Base-by-base conservation (phyloP, 1,139 yeast genomes). In the Pichia cactophila region DNA sequence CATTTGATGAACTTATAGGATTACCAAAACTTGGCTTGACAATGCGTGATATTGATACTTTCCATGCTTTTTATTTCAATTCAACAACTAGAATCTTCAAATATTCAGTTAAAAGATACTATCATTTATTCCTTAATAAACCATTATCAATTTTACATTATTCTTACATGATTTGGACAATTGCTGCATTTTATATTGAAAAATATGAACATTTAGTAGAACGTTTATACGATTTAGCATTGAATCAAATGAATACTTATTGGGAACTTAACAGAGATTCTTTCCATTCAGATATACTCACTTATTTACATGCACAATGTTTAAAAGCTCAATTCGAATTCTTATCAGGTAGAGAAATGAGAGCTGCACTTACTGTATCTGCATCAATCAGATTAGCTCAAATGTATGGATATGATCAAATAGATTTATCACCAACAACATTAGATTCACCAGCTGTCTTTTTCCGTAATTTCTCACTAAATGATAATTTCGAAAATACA, bases 331-430 rank as follows among this genome's bases (percentile, higher is more conserved):
- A 54, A 37, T 58, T 54, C 50, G 64, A 62, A 51, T 61, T 56
- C 42, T 50, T 55, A 33, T 44, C 61, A 14, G 61, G 58, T 17
- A 53, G 57, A 43, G 61, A 59, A 33, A 43, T 58, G 51, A 49
- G 57, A 41, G 59, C 64, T 9, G 63, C 65, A 4, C 35, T 59
- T 17, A 58, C 65, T 4, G 51, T 60, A 28, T 52, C 58, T 16
- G 45, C 53, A 5, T 58, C 61, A 4, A 61, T 59, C n/a, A 54
- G 66, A 44, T 43, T 61, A 40, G 50, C 62, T 5, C 65, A 61
- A 53, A 53, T 62, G 52, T 54, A 55, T 42, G 63, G 63, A 3
- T 61, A 54, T 46, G 65, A 62, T 52, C 62, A 60, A 47, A 53
- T 62, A 6, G 66, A 62, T 50, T 47, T 59, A 26, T 51, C 62